These are phyloP conservation scores for Fraxinus cuspidata DNA, from an alignment of 257 asterid genomes.

Conservation along the genomic window DNA sequence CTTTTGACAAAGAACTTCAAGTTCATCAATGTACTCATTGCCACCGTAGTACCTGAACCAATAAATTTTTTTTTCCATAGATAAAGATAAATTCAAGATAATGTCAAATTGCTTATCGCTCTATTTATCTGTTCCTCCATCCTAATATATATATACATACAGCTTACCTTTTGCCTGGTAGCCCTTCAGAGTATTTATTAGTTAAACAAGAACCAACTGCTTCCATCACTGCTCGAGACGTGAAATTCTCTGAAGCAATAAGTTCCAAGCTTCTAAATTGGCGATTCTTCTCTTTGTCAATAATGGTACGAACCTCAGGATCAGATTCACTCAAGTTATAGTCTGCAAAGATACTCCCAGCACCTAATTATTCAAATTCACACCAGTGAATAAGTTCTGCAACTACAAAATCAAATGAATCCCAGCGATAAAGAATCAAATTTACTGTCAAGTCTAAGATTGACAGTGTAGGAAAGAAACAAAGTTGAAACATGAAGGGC, in stretches of 20 bases:
- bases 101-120: conserved; percentile 2
- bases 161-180: conserved; percentile 86
- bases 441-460: too few species aligned
- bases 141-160: not conserved
- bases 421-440: not conserved
- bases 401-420: conserved; percentile 10
- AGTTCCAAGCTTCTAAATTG: conserved; percentile 90
- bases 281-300: conserved; percentile 81
- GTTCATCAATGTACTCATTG: conserved; percentile 82
- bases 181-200: conserved; percentile 92
- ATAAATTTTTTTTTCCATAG: not conserved
- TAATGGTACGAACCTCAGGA: conserved; percentile 69
- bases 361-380: conserved; percentile 42
- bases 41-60: conserved; percentile 83
- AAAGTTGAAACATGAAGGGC: not conserved
- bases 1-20: conserved; percentile 88
- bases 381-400: not conserved
- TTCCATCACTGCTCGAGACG: conserved; percentile 98
- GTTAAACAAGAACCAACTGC: conserved; percentile 99
- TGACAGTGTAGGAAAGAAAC: not conserved
- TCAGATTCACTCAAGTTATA: conserved; percentile 64
- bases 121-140: not conserved
- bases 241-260: conserved; percentile 95
- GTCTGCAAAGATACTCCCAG: conserved; percentile 59
- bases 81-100: conserved; percentile 4